Base-by-base conservation (phyloP, 441 rosid genomes). In the Melastoma candidum region DNA sequence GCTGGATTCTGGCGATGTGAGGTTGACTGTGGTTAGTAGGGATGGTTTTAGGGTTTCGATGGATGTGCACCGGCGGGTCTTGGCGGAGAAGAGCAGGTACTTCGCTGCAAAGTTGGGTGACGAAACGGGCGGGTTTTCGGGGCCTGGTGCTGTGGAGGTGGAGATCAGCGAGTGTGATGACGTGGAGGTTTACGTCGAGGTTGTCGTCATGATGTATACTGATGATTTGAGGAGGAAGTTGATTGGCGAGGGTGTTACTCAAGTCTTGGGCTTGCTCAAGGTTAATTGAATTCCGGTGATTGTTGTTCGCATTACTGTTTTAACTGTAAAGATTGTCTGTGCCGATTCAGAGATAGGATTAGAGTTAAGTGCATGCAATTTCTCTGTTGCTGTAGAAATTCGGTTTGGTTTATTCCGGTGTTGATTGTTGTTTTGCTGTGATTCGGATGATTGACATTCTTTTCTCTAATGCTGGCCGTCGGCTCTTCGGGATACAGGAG, bases 161-260 rank as follows among this genome's bases (percentile, higher is more conserved):
- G 98, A 92, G 87, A 87, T 92, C n/a, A 82, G 95, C 44, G 96
- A 92, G 65, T 83, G 90, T 62, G 96, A 85, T 69, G 95, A 87
- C 63, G 77, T 92, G 5, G 98, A 85, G 80, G 82, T 82, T 36
- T 92, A 87, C 66, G 83, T 92, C 43, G 96, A 92, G 80, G 70
- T 84, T 51, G 75, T 92, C 48, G 82, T 80, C 56, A 72, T 92
- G 83, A 87, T 87, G 96, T 92, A 87, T 66, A 74, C 62, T 43
- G 89, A 83, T 65, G 94, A 92, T 70, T 54, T 84, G 66, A 92
- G 68, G 73, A 83, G 65, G 82, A 77, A 71, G 53, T 54, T 92
- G 77, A 70, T 77, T 13, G 89, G 96, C 58, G 87, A 82, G 65
- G 71, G 68, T 54, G 82, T 92, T 44, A 59, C 68, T 68, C 85